Base-by-base conservation (phyloP, 2,329 filamentous ascomycete species). In the Xylaria sp. region DNA sequence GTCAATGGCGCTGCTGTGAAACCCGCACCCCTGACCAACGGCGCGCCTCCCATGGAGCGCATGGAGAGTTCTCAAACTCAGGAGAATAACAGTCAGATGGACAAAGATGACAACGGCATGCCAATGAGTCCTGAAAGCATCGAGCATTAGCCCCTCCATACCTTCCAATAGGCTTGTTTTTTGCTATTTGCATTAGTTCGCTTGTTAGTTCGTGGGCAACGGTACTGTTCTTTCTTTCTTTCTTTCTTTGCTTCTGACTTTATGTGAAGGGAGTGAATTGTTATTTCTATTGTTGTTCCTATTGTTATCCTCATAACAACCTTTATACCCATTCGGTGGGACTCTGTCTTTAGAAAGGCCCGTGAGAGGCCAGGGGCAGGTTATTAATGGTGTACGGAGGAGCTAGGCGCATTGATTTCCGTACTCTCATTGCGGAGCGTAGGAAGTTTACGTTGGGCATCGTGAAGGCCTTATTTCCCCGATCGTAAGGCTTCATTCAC, bases 81-180 rank as follows among this genome's bases (percentile, higher is more conserved):
- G 68, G 80, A 77, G n/a, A 79, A 78, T 57, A 76, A 84, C 67
- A 87, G 81, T 63, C 85, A 86, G 71, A 87, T 83, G 58, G 87
- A 87, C 66, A 87, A 89, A 70, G 86, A 86, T 59, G 84, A 85
- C 55, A 84, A 85, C 37, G 88, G 88, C 18, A 91, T 93, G 85
- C 62, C 62, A 23, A 91, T 93, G 80, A 94, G 90, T 71, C 91
- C 91, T 3, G 87, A 93, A 76, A 92, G 90, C 73, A 85, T 91
- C 65, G 81, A 82, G 73, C 77, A 70, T 59, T 77, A 73, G 66
- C 37, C 3, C 34, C 37, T 44, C 48, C 6, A 5, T 53, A 7
- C 16, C 6, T 16, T 16, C 16, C 10, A 51, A n/a, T 4, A 9
- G 23, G 23, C 23, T 30, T 35, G 13, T 11, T 58, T 42, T 47